phyloP scores from a whole-genome alignment of 805 yeast species.

The Jamesozyma piceae region DNA sequence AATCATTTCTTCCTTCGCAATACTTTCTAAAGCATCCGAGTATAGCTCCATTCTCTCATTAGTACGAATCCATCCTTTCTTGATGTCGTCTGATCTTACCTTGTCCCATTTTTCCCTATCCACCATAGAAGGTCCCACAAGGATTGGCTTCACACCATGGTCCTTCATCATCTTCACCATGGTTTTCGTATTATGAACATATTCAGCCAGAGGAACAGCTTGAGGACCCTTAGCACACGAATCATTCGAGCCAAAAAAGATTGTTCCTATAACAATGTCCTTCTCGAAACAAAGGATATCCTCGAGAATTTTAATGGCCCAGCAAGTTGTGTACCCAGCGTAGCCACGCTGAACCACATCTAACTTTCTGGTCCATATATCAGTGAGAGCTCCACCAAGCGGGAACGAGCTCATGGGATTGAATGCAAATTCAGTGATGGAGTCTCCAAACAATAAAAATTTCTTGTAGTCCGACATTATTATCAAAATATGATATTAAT shows the following conservation, averaged over 20 bases:
- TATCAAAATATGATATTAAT: no score
- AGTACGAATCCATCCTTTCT: conserved; percentile 37
- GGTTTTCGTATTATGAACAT: conserved; percentile 36
- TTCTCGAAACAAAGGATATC: conserved; percentile 44
- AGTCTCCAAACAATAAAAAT: conserved; percentile 25
- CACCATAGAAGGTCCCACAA: conserved; percentile 57
- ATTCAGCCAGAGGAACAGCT: conserved; percentile 45
- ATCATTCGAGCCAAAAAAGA: conserved; percentile 82
- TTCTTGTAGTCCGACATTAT: conserved; percentile 24
- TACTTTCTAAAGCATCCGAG: conserved; percentile 38
- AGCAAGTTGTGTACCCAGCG: conserved; percentile 64
- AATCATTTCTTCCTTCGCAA: conserved; percentile 39
- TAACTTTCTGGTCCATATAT: conserved; percentile 48
- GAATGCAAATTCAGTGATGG: conserved; percentile 36
- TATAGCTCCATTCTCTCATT: conserved; percentile 40
- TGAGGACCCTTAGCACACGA: conserved; percentile 39
- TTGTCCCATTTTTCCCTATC: conserved; percentile 38
- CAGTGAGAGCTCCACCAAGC: conserved; percentile 42
- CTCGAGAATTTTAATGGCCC: conserved; percentile 44
- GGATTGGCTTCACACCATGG: conserved; percentile 41
- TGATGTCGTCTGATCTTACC: conserved; percentile 26
- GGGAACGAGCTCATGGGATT: conserved; percentile 36
- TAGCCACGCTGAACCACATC: conserved; percentile 70
- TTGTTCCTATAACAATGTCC: conserved; percentile 37
- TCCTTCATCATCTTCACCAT: conserved; percentile 35